A percentile compares a stretch with the other conserved stretches of the same genome.
Conservation (phyloP, 75 land plant species). For the Pseudotsuga menziesii region DNA sequence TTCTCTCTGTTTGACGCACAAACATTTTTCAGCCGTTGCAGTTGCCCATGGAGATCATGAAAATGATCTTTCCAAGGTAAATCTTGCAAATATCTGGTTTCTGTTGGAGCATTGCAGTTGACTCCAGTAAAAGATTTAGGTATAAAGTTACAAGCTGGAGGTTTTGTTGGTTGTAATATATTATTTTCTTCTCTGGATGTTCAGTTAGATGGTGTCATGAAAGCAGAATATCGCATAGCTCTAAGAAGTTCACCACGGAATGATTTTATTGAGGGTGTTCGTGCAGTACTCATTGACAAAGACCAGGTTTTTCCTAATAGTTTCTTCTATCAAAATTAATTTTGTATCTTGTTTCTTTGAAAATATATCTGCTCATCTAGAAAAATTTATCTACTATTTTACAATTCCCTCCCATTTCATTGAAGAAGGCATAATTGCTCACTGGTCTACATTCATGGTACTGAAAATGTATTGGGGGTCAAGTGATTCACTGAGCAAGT, state of each 20-base stretch:
- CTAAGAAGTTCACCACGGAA: constrained; percentile 54
- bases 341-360: no score
- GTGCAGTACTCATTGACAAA: constrained; percentile 93
- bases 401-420: no score
- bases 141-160: background rate
- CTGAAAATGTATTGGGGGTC: no score
- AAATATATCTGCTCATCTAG: background rate
- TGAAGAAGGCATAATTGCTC: no score
- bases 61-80: constrained; percentile 42
- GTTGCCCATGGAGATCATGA: constrained; percentile 28
- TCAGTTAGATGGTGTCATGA: constrained; percentile 91
- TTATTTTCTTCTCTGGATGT: constrained; percentile 6
- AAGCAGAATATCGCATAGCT: constrained; percentile 81
- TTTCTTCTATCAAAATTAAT: no score
- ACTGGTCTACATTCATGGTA: no score
- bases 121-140: background rate
- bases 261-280: constrained; percentile 97
- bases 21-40: constrained; percentile 69
- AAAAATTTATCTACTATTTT: background rate
- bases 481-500: no score
- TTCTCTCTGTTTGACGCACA: constrained; percentile 74
- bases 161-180: constrained; percentile 1
- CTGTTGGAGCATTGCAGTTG: background rate
- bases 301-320: constrained; percentile 59
- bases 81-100: background rate